Evolutionary conservation across 202 grass and related monocot genomes (phyloP).

Genomic region (Zoysia matrella): DNA sequence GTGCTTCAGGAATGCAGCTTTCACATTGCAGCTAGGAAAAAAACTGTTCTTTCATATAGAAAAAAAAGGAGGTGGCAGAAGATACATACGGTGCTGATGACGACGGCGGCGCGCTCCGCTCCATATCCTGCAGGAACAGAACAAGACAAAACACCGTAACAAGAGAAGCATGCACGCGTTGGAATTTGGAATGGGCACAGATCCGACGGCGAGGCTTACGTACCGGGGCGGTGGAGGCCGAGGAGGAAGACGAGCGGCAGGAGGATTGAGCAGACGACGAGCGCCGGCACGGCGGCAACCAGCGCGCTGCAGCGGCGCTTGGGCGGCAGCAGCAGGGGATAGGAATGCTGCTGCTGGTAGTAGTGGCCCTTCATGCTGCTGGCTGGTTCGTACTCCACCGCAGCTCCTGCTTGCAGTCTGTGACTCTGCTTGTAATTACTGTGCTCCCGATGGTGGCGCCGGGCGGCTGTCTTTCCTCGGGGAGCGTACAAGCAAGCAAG

Average conservation of each 20-base stretch:
- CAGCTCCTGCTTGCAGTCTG: background rate
- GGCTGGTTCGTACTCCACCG: too few species aligned
- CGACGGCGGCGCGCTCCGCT: conserved; percentile 25
- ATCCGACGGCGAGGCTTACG: background rate
- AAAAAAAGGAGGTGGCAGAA: background rate
- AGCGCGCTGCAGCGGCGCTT: conserved; percentile 65
- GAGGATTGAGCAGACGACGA: conserved; percentile 68
- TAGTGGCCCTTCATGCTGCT: conserved; percentile 50
- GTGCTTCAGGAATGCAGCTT: background rate
- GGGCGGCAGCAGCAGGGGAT: conserved; percentile 29
- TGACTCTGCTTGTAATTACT: background rate
- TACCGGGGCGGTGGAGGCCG: conserved; percentile 56
- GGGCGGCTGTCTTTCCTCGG: background rate
- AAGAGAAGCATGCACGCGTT: background rate
- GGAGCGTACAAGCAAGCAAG: background rate
- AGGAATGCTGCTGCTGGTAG: conserved; percentile 1
- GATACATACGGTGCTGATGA: conserved; percentile 21
- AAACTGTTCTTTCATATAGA: background rate
- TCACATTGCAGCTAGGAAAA: too few species aligned
- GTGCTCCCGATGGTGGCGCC: background rate
- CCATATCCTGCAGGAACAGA: conserved; percentile 28
- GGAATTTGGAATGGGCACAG: background rate
- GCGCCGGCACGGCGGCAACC: conserved; percentile 58
- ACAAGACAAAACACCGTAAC: too few species aligned
- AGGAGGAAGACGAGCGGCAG: conserved; percentile 49